phyloP scores from a whole-genome alignment of 1,284 basidiomycete genomes.

The Sanghuangporus sanghuang region DNA sequence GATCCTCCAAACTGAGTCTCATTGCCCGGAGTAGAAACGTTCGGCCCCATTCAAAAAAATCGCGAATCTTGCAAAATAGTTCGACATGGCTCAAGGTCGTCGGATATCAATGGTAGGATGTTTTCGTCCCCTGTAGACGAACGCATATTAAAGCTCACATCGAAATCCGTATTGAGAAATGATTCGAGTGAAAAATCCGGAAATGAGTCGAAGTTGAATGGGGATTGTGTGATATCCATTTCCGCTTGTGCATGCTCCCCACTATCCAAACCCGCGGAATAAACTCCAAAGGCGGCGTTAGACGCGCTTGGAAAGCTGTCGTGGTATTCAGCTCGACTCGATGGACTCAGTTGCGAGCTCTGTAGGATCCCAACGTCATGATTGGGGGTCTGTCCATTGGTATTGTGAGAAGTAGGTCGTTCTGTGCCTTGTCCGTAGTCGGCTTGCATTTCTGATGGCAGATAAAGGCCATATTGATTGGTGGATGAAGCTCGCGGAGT shows the following conservation, averaged over 20 bases:
- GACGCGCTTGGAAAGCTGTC: too few relatives aligned
- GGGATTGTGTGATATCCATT: neutral
- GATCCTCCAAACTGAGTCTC: neutral
- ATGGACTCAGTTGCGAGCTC: too few relatives aligned
- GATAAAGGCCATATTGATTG: too few relatives aligned
- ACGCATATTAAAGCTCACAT: conserved; percentile 14
- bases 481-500: too few relatives aligned
- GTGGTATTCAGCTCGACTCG: too few relatives aligned
- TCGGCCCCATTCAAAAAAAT: neutral
- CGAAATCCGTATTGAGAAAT: conserved; percentile 5
- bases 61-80: conserved; percentile 12
- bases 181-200: neutral
- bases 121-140: neutral
- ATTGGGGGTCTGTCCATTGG: too few relatives aligned
- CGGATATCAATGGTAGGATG: neutral
- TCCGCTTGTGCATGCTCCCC: neutral
- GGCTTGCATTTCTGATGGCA: too few relatives aligned
- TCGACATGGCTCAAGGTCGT: conserved; percentile 9
- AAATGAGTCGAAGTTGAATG: neutral
- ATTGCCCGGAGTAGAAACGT: neutral
- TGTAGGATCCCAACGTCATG: too few relatives aligned
- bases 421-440: too few relatives aligned
- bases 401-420: too few relatives aligned
- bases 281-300: neutral
- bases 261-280: neutral